Evolutionary conservation across 176 grass and related monocot genomes (phyloP), one percentile per base, ranked within the genome.

Genomic region (Eleusine coracana): DNA sequence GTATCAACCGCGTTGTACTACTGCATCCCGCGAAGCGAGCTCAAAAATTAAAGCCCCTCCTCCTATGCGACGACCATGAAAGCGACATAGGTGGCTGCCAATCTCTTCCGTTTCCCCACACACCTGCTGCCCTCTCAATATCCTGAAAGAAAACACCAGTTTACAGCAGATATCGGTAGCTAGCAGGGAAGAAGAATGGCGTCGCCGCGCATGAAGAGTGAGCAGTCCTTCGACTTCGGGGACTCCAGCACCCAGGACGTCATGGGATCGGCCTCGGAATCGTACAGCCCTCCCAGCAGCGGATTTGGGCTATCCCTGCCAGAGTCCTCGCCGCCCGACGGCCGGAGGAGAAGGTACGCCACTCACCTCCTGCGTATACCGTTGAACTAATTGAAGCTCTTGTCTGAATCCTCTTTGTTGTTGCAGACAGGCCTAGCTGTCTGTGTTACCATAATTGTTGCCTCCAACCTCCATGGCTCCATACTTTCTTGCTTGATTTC

Each of bases 291-390:
- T 79, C 17, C 79, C 1, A 79, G 84, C 12, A 80, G 60, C 27
- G 50, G 18, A 60, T 86, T 86, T 31, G 74, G 79, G 11, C 4
- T 83, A 29, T 86, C 84, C 28, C 78, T 68, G 23, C 74, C 67
- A 31, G 79, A 78, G 7, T 79, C 88, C 5, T 86, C 79, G 41
- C 84, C 74, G 6, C 83, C 60, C n/a, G 84, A 85, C 11, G 69
- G 79, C 59, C 73, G 84, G 61, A 86, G 51, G 62, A 75, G 74
- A 86, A 90, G 88, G 88, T 90, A 86, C 41, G 15, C 48, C 7
- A 20, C 54, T 2, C 54, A 20, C 56, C 56, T 10, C 21, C 56
- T 55, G 21, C 31, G 51, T 54, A 68, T 27, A 55, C 48, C 48
- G 0, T 70, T 69, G 34, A 41, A 6, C 36, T 0, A 2, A 54